Base-by-base conservation (phyloP, 164 flowering plant species). In the Aristolochia contorta region DNA sequence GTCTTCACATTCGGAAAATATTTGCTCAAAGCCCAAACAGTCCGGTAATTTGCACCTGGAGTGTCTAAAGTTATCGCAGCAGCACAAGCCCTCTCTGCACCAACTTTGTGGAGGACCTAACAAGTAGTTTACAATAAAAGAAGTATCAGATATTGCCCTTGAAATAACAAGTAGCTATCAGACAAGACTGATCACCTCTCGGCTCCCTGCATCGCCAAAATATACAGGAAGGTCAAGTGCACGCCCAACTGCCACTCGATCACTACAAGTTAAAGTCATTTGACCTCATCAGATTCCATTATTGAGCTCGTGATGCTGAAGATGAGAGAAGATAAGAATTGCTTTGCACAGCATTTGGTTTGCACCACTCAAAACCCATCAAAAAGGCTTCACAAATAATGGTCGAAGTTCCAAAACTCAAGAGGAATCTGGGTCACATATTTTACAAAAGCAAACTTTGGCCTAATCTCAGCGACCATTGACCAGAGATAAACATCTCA, bases 161-260 rank as follows among this genome's bases (percentile, higher is more conserved):
- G 19, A 9, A 33, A 1, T 14, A 41, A 27, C 24, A 65, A 24
- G 9, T 47, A 23, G 7, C 43, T 61, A 16, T 27, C 55, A 43
- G 19, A 32, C 16, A 9, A 24, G 21, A 20, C 15, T 13, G 23
- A 15, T 64, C 77, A 94, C 99, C 97, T 94, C 99, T 71, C 87
- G 81, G 71, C 99, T 94, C n/a, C 99, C 99, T 60, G 97, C 96
- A 84, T 94, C 99, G 56, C 99, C 99, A 81, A 94, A 94, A 71
- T 78, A 94, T 41, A 94, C 99, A 56, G 99, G 99, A 73, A 94
- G 96, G 62, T 89, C 96, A 67, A 94, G 83, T 58, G 96, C 83
- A 71, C 99, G 94, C 24, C 96, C 99, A 67, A 86, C 50, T n/a
- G 99, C 80, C 59, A 94, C 99, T 65, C 97, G 76, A 49, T 94